phyloP scores from a whole-genome alignment of 192 early-diverging fungal genomes.

The Spizellomyces punctatus region DNA sequence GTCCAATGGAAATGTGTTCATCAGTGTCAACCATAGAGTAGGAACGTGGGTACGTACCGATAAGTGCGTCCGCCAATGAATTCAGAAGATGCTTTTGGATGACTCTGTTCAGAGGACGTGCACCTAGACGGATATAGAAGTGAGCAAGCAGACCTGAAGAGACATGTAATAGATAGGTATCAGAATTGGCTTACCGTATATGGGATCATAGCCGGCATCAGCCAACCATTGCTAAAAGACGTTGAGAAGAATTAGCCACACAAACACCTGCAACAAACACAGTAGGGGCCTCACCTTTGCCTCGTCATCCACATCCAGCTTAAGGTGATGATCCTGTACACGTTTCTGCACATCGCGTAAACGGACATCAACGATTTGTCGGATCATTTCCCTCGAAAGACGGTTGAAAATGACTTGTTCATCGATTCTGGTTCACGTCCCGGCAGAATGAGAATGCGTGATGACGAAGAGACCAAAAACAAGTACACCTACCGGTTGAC shows the following conservation, averaged over 20 bases:
- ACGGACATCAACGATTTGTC: conserved; percentile 60
- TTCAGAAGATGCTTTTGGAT: conserved; percentile 64
- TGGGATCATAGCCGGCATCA: conserved; percentile 66
- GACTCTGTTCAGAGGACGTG: conserved; percentile 68
- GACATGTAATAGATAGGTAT: no score
- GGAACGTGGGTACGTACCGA: conserved; percentile 23
- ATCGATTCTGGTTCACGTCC: conserved; percentile 51
- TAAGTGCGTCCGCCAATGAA: conserved; percentile 57
- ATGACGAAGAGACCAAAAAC: neutral
- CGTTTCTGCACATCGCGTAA: neutral
- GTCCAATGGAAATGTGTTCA: neutral
- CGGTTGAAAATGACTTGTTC: conserved; percentile 80
- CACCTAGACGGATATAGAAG: neutral
- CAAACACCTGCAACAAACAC: no score
- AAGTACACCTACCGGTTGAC: conserved; percentile 62
- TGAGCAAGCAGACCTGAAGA: no score
- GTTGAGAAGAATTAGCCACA: no score
- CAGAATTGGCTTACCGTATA: conserved; percentile 47
- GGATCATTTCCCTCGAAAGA: conserved; percentile 52
- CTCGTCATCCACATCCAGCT: conserved; percentile 53
- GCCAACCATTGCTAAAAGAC: conserved; percentile 53
- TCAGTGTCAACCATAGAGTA: neutral
- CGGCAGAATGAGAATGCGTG: neutral
- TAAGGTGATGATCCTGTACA: conserved; percentile 14
- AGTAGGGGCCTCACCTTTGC: conserved; percentile 37